phyloP scores from a whole-genome alignment of 352 stramenopile species.

The Paralagenidium karlingii region DNA sequence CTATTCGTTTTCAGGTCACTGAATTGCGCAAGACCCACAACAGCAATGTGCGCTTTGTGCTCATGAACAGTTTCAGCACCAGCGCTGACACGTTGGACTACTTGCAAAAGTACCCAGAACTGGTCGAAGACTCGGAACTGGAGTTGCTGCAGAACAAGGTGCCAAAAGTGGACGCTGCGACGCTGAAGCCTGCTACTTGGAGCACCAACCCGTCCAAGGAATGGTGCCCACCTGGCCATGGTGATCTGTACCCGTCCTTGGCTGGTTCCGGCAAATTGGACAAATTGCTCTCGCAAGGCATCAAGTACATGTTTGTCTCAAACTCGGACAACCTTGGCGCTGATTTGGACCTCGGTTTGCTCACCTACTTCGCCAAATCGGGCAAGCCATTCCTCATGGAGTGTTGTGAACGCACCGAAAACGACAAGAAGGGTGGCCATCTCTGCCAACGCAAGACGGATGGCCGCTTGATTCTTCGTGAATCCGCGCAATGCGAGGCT shows the following conservation, averaged over 20 bases:
- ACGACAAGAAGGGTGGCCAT: slow-evolving; percentile 99
- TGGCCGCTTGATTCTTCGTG: slow-evolving; percentile 90
- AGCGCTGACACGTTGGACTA: slow-evolving; percentile 79
- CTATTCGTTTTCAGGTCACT: slow-evolving; percentile 38
- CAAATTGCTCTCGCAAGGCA: slow-evolving; percentile 67
- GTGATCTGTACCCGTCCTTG: slow-evolving; percentile 76
- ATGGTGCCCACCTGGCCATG: slow-evolving; percentile 79
- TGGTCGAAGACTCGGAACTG: slow-evolving; percentile 90
- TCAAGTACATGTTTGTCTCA: slow-evolving; percentile 87
- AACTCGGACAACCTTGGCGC: slow-evolving; percentile 84
- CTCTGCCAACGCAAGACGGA: slow-evolving; percentile 88
- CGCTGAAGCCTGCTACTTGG: slow-evolving; percentile 50
- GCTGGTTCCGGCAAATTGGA: slow-evolving; percentile 76
- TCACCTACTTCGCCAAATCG: slow-evolving; percentile 84
- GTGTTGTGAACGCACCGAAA: slow-evolving; percentile 95
- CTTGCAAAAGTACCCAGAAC: slow-evolving; percentile 79
- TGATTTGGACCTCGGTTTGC: slow-evolving; percentile 67
- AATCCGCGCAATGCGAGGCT: slow-evolving; percentile 82
- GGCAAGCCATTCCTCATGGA: slow-evolving; percentile 88
- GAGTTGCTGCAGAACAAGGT: slow-evolving; percentile 99
- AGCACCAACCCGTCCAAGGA: slow-evolving; percentile 61
- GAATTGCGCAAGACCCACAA: slow-evolving; percentile 91
- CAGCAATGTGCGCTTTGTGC: slow-evolving; percentile 84
- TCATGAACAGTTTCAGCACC: slow-evolving; percentile 86
- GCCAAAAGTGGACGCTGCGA: slow-evolving; percentile 88